phyloP scores from a whole-genome alignment of 257 asterid genomes.

The Capsicum pubescens region DNA sequence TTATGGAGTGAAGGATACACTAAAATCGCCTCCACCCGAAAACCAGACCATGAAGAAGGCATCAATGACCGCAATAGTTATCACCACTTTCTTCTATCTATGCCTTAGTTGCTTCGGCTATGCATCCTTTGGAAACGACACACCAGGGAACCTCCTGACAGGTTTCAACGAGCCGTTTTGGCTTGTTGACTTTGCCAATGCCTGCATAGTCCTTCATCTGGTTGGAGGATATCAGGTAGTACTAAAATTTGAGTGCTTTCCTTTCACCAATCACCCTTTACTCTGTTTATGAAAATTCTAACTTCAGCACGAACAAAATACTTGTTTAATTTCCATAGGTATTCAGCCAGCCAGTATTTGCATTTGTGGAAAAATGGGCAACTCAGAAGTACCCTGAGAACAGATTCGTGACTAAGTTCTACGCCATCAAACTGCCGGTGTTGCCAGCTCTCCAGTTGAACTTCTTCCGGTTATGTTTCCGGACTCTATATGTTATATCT shows the following conservation, averaged over 20 bases:
- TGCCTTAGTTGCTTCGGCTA: conserved; percentile 72
- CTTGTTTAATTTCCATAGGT: conserved; percentile 43
- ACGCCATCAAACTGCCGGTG: conserved; percentile 50
- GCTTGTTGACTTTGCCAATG: conserved; percentile 73
- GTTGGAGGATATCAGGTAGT: conserved; percentile 72
- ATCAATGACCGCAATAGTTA: conserved; percentile 45
- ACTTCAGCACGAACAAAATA: not conserved
- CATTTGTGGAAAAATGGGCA: conserved; percentile 54
- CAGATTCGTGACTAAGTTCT: conserved; percentile 43
- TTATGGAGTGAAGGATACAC: conserved; percentile 54
- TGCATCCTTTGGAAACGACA: conserved; percentile 69
- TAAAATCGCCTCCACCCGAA: conserved; percentile 73
- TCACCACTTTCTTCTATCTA: conserved; percentile 62
- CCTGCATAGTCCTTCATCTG: conserved; percentile 62
- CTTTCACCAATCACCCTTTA: not conserved
- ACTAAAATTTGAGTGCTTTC: not conserved
- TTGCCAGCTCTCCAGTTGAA: conserved; percentile 54
- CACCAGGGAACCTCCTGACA: conserved; percentile 77
- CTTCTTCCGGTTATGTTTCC: conserved; percentile 61
- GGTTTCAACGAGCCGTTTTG: conserved; percentile 83
- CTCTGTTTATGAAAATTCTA: not conserved
- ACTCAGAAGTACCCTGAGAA: conserved; percentile 43
- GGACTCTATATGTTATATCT: conserved; percentile 64
- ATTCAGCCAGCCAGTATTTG: conserved; percentile 68
- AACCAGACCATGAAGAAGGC: conserved; percentile 69